Base-by-base conservation (phyloP, 805 yeast species). In the Saccharomyces kudriavzevii region DNA sequence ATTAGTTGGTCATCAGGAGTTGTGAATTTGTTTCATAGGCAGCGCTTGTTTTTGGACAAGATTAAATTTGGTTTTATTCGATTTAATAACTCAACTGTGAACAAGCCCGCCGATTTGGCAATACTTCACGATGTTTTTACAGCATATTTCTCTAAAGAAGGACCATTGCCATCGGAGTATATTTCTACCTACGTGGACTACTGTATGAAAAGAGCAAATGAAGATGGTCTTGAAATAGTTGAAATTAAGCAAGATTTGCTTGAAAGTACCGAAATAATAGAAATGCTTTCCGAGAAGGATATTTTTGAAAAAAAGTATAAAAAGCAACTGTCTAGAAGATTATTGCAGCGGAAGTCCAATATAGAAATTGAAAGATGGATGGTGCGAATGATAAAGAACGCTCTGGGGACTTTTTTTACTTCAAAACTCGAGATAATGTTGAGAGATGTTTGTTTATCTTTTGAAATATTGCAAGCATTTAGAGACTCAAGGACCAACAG, bases 391-490 rank as follows among this genome's bases (percentile, higher is more conserved):
- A 71, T 90, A 40, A 81, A 84, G 58, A 84, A 81, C 58, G 96
- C 88, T 64, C 77, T 87, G 62, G 96, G 97, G 0, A 77, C 87
- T 2, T 78, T 89, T 0, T 86, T 88, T 52, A 83, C 96, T 0
- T 80, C 87, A 2, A 86, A 86, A 60, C 74, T 91, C 30, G 90
- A 89, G 63, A 89, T 88, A 46, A 91, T 91, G 97, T 82, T 89
- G 58, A 79, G 84, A 62, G 97, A 91, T 64, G 82, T 89, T 48
- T 79, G 79, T 55, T 58, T 77, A 0, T 85, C 90, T 0, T 72
- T 70, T 47, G 85, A 79, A 13, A 49, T 65, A 20, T 35, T 54
- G 2, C 52, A 45, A 10, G 43, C 52, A 4, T 60, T 56, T 26
- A 53, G 48, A 26, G 47, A 28, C 11, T 49, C 45, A 20, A 14